Evolutionary conservation across 2,329 filamentous ascomycete genomes (phyloP).

Genomic region (Ascochyta lentis): DNA sequence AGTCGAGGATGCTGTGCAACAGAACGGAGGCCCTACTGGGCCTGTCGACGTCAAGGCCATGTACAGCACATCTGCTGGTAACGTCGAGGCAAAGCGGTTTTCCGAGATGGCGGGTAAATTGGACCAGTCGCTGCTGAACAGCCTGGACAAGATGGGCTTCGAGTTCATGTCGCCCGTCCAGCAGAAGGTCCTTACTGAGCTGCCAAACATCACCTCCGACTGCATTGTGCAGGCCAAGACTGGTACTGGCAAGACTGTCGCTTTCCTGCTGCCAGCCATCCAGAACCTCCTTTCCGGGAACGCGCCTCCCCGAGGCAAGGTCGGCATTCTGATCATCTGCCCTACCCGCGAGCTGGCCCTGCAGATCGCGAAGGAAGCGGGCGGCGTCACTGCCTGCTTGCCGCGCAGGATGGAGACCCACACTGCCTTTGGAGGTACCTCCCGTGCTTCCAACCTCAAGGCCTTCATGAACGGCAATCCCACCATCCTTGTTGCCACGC

Average conservation of each 20-base stretch:
- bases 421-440: constrained; percentile 53
- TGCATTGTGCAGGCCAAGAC: constrained; percentile 63
- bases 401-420: constrained; percentile 51
- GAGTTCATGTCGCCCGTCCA: constrained; percentile 62
- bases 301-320: constrained; percentile 45
- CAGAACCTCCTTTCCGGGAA: constrained; percentile 52
- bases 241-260: constrained; percentile 59
- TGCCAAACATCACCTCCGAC: constrained; percentile 58
- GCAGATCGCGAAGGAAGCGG: constrained; percentile 58
- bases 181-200: constrained; percentile 59
- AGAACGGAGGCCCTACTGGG: constrained; percentile 11
- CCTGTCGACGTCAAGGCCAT: constrained; percentile 33
- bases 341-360: constrained; percentile 58
- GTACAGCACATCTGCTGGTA: constrained; percentile 32
- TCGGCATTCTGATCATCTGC: constrained; percentile 56
- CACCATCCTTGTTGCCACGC: constrained; percentile 56
- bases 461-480: constrained; percentile 47
- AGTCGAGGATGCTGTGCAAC: constrained; percentile 19
- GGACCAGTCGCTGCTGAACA: constrained; percentile 37
- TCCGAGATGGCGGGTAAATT: constrained; percentile 37
- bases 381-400: constrained; percentile 52
- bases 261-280: constrained; percentile 57
- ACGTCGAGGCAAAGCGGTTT: constrained; percentile 34
- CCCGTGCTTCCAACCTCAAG: constrained; percentile 41
- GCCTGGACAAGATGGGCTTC: constrained; percentile 48